Evolutionary conservation across 768 basidiomycete genomes (phyloP), one percentile per base, ranked within the genome.

Genomic region (Panaeolus cyanescens): DNA sequence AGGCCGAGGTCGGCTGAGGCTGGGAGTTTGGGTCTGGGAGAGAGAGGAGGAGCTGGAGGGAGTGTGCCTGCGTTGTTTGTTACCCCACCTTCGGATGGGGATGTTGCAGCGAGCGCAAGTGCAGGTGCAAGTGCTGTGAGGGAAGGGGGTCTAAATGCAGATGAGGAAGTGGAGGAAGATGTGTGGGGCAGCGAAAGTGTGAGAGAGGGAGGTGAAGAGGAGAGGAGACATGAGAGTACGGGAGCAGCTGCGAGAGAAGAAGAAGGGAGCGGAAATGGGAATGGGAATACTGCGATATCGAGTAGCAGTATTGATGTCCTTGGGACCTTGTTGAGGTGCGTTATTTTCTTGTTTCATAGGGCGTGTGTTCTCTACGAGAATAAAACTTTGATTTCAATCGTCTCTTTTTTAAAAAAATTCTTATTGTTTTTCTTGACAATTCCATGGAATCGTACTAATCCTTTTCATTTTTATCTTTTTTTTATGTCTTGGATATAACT

Each of bases 281-380:
- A 34, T 34, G n/a, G n/a, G n/a, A n/a, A 36, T 39, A 64, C 67
- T 13, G 64, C 80, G 25, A 75, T 87, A 61, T 91, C 90, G 0
- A 86, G 87, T 0, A 89, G 85, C 32, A 92, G 91, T 70, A 90
- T 93, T 42, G 91, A 93, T 67, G 90, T 93, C 10, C 75, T 93
- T 30, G 92, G 91, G 22, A 92, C 91, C n/a, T 72, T 93, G 15
- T 78, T 93, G 32, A 93, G 91, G 91, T 91, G 68, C 54, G 82
- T 75, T 37, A 32, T 56, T 58, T 32, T 54, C 59, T 55, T 54
- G 19, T 62, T 59, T 53, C 15, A 50, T 56, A 37, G 10, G 22
- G 3, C 13, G 19, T 31, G 25, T 33, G 2, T 5, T 19, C 25
- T 32, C n/a, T n/a, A n/a, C n/a, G n/a, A n/a, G n/a, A n/a, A n/a